Evolutionary conservation across 306 rosid genomes (phyloP).

Genomic region (Hippophae gyantsensis): DNA sequence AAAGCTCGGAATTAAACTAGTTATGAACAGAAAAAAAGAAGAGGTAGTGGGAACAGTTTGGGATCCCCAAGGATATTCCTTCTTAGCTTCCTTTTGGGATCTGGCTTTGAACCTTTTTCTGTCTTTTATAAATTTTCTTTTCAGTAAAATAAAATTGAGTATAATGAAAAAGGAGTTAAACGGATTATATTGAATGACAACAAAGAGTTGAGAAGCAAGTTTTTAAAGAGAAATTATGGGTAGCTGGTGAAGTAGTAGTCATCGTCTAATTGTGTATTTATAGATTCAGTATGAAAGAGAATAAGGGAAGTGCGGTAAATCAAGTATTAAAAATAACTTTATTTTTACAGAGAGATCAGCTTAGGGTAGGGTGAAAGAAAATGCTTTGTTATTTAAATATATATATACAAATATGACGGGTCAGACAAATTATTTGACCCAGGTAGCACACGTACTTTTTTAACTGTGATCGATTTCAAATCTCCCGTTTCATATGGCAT

Average conservation of each 20-base stretch:
- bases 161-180: background rate
- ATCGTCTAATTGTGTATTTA: slow-evolving; percentile 4
- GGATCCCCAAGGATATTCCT: slow-evolving; percentile 46
- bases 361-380: no score
- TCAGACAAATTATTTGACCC: no score
- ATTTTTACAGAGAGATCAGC: no score
- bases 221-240: slow-evolving; percentile 1
- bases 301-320: background rate
- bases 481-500: no score
- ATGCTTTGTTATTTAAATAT: no score
- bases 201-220: background rate
- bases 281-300: background rate
- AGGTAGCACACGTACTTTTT: no score
- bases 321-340: no score
- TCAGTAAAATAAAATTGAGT: background rate
- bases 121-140: background rate
- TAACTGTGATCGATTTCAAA: no score
- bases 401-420: no score
- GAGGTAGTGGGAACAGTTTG: background rate
- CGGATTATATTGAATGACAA: background rate
- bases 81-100: background rate
- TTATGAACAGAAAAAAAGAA: background rate
- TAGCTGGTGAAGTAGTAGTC: background rate
- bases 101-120: background rate
- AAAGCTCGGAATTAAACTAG: background rate